phyloP scores from a whole-genome alignment of 2,329 filamentous ascomycete species.

The Alternaria gansuensis region DNA sequence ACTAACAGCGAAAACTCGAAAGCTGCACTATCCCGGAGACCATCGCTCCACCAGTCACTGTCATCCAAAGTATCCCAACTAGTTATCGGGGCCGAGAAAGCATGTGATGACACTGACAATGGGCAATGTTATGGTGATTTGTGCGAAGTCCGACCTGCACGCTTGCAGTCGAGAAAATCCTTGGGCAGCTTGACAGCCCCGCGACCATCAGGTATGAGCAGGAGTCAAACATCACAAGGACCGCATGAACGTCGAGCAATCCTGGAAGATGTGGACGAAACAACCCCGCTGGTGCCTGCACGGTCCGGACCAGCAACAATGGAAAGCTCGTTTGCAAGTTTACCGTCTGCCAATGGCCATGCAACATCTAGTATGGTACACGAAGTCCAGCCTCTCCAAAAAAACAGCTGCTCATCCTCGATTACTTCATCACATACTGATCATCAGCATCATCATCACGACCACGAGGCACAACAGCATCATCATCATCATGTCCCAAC shows the following conservation, averaged over 20 bases:
- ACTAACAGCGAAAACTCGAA: constrained; percentile 26
- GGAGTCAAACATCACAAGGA: constrained; percentile 36
- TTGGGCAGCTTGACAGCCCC: constrained; percentile 26
- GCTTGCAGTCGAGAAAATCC: constrained; percentile 33
- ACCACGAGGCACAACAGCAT: constrained; percentile 62
- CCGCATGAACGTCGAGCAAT: constrained; percentile 44
- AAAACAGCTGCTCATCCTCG: constrained; percentile 28
- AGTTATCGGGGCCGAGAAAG: constrained; percentile 55
- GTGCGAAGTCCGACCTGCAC: constrained; percentile 48
- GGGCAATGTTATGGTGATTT: constrained; percentile 70
- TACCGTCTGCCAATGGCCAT: constrained; percentile 26
- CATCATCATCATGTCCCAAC: constrained; percentile 96
- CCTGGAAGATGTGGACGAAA: constrained; percentile 44
- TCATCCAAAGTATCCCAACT: constrained; percentile 59
- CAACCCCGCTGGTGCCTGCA: constrained; percentile 32
- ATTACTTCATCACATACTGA: constrained; percentile 24
- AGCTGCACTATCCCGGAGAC: constrained; percentile 36
- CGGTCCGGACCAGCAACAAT: constrained; percentile 38
- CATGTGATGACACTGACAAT: constrained; percentile 65
- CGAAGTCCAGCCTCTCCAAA: constrained; percentile 17
- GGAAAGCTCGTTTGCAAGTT: constrained; percentile 33
- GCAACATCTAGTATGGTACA: constrained; percentile 7
- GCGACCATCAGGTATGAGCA: constrained; percentile 32
- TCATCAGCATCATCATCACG: constrained; percentile 14
- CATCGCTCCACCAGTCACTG: constrained; percentile 55